Percentiles rank a stretch among this genome's conserved stretches.
Conservation (phyloP, 1,284 basidiomycete species). For the Sphagnurus paluster region DNA sequence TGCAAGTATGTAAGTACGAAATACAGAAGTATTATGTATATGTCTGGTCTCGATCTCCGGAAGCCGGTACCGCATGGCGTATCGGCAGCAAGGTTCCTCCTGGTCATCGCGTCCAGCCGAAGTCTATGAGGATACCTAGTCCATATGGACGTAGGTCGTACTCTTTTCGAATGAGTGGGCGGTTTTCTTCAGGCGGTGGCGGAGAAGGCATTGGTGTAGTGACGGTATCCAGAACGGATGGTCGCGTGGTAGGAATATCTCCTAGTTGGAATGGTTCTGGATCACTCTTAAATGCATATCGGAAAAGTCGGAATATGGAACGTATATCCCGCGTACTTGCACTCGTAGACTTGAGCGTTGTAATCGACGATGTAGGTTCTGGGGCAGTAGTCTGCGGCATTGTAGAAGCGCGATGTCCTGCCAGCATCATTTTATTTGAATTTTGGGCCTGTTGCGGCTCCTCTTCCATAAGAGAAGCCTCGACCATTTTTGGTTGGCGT, state of each 20-base stretch:
- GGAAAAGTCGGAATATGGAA: conserved; percentile 16
- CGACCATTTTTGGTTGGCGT: conserved; percentile 32
- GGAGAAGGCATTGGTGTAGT: background rate
- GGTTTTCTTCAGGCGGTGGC: conserved; percentile 6
- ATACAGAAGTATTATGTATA: conserved; percentile 21
- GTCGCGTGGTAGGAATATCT: conserved; percentile 7
- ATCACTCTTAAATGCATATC: conserved; percentile 12
- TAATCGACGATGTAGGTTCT: conserved; percentile 3
- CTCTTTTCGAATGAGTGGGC: conserved; percentile 48
- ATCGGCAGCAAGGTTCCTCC: conserved; percentile 2
- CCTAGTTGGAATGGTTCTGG: conserved; percentile 1
- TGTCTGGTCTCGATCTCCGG: conserved; percentile 17
- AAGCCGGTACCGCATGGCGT: background rate
- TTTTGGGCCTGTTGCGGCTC: too few relatives aligned
- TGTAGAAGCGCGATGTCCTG: background rate
- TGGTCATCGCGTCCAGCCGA: conserved; percentile 55
- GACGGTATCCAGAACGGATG: conserved; percentile 6
- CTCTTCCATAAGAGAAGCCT: conserved; percentile 24
- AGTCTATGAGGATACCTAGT: conserved; percentile 67
- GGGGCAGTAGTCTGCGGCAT: conserved; percentile 21
- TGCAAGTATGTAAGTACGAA: conserved; percentile 14
- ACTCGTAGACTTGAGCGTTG: conserved; percentile 7
- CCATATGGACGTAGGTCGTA: conserved; percentile 74
- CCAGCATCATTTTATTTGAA: conserved; percentile 4
- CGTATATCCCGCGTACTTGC: conserved; percentile 10